Base-by-base conservation (phyloP, 1,284 basidiomycete genomes). In the Apiotrichum porosum region DNA sequence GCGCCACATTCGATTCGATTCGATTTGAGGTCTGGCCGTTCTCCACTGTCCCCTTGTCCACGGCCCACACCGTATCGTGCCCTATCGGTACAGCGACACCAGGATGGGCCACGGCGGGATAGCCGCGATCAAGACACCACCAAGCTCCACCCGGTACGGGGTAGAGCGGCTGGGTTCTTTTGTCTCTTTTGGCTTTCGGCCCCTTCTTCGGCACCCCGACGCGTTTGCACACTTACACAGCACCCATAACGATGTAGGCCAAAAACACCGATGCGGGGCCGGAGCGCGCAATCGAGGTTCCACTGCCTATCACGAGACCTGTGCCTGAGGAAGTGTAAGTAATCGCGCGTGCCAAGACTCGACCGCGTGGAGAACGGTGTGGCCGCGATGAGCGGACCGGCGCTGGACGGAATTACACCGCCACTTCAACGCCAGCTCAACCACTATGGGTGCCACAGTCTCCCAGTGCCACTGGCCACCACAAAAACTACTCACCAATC, bases 251-350 rank as follows among this genome's bases (percentile, higher is more conserved):
- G 0, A 65, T 51, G 52, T 77, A 79, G 1, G 73, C 68, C 37
- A 79, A 63, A 51, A 78, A 68, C 13, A 78, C 63, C 17, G 66
- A 68, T 0, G 63, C 73, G 0, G 77, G 77, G 8, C 77, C 77
- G 26, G 72, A 75, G 43, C 69, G 60, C 10, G 66, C 61, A 9
- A 78, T 58, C 42, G 68, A 71, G 0, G 60, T 61, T 35, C 76
- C 76, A 6, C 72, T 79, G 37, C 85, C 85, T 57, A 88, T 86
- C 56, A 88, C 83, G 17, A 88, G 75, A 64, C 86, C 86, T 21
- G 85, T 87, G 34, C 53, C 53, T 55, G 44, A 9, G 31, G 15
- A 12, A 24, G 18, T 15, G 47, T 49, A 22, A 47, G 30, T 3
- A 33, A 21, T 18, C 21, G 31, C 31, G 40, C 10, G 30, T 23